These are phyloP conservation scores for Pseudogymnoascus sp. DNA, from an alignment of 2,329 filamentous ascomycete species.

Conservation along the genomic window DNA sequence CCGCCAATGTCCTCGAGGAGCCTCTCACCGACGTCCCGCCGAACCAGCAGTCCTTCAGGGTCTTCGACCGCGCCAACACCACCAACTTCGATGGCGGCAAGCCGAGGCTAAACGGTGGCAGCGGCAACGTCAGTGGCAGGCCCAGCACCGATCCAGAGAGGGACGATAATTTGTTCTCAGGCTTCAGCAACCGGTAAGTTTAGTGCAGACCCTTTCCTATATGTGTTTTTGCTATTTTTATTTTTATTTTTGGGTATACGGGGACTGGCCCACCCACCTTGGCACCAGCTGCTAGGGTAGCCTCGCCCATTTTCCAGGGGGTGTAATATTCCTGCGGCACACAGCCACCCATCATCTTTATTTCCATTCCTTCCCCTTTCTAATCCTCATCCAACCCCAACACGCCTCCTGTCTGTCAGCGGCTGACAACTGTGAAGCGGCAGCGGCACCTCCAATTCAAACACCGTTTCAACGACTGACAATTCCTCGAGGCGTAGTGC, in stretches of 20 bases:
- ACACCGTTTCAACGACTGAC: conserved; percentile 27
- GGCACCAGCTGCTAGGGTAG: background rate
- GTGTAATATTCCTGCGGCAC: background rate
- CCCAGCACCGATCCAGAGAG: conserved; percentile 20
- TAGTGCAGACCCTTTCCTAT: background rate
- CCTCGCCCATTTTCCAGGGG: background rate
- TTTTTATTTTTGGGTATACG: background rate
- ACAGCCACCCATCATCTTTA: background rate
- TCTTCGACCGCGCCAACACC: conserved; percentile 25
- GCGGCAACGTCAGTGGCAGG: conserved; percentile 15
- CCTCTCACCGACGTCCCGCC: conserved; percentile 14
- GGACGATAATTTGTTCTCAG: conserved; percentile 27
- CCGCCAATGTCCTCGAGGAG: conserved; percentile 24
- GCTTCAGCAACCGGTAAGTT: conserved; percentile 28
- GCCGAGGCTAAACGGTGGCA: conserved; percentile 24
- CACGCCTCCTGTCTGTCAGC: background rate
- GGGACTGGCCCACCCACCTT: conserved; percentile 4
- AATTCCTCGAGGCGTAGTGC: conserved; percentile 29
- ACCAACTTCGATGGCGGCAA: conserved; percentile 12
- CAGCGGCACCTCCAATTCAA: conserved; percentile 29
- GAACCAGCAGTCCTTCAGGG: conserved; percentile 25
- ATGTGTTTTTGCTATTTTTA: background rate
- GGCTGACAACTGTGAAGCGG: conserved; percentile 21
- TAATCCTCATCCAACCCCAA: background rate
- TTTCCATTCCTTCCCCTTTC: background rate